Conservation (phyloP, 805 yeast genomes). For the Sugiyamaella smithiae region DNA sequence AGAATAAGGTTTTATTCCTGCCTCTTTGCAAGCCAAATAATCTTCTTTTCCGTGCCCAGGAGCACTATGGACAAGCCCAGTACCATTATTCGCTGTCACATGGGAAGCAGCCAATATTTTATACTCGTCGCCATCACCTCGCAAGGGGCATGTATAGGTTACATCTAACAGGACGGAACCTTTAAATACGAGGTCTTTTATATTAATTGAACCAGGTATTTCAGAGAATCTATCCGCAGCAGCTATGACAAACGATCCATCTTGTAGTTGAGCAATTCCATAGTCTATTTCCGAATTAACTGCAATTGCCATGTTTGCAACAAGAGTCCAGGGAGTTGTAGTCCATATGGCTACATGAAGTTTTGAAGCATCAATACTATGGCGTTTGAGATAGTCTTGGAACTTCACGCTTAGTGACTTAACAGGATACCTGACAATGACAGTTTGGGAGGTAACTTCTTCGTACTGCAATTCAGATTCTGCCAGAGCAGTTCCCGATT, state of each 20-base stretch:
- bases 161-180: slow-evolving; percentile 45
- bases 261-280: slow-evolving; percentile 41
- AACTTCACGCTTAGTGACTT: slow-evolving; percentile 27
- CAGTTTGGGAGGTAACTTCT: slow-evolving; percentile 67
- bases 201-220: neutral
- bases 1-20: slow-evolving; percentile 60
- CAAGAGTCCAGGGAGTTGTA: slow-evolving; percentile 97
- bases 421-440: slow-evolving; percentile 65
- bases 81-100: slow-evolving; percentile 78
- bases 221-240: slow-evolving; percentile 37
- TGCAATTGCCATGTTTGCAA: slow-evolving; percentile 81
- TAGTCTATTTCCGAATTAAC: slow-evolving; percentile 60
- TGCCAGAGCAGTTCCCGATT: slow-evolving; percentile 89
- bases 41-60: slow-evolving; percentile 99
- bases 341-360: slow-evolving; percentile 70
- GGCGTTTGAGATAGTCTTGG: neutral
- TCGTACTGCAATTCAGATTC: slow-evolving; percentile 95
- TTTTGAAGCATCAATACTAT: neutral
- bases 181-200: slow-evolving; percentile 29
- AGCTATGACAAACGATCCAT: slow-evolving; percentile 57
- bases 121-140: slow-evolving; percentile 31
- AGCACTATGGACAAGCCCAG: slow-evolving; percentile 95
- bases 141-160: slow-evolving; percentile 57
- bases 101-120: slow-evolving; percentile 79
- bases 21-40: slow-evolving; percentile 61